phyloP scores from a whole-genome alignment of 345 rosid species.

The Gossypium australe region DNA sequence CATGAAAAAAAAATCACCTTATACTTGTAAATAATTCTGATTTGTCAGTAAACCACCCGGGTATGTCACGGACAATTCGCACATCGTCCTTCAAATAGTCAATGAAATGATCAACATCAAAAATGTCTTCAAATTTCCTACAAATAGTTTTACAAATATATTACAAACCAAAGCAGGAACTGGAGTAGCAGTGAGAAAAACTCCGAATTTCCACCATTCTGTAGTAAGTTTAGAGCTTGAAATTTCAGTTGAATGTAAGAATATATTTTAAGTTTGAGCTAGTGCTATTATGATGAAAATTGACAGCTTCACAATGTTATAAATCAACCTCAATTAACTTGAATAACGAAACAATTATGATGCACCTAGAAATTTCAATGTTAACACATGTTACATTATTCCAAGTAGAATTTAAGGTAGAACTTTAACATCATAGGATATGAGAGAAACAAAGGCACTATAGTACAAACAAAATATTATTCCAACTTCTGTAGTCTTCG shows the following conservation, averaged over 20 bases:
- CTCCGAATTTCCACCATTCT: not conserved
- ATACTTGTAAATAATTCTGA: conserved; percentile 86
- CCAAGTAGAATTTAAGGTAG: not conserved
- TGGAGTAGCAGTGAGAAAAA: not conserved
- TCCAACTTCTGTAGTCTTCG: not conserved
- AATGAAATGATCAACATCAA: conserved; percentile 95
- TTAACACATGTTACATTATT: not conserved
- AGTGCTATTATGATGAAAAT: not conserved
- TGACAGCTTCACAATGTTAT: not conserved
- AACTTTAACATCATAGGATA: not conserved
- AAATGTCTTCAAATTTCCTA: conserved; percentile 97
- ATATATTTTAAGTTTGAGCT: not conserved
- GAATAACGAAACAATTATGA: not conserved
- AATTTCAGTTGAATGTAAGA: not conserved
- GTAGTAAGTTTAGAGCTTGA: not conserved
- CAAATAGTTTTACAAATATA: conserved; percentile 15
- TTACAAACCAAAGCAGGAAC: conserved; percentile 4
- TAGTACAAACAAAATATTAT: not conserved
- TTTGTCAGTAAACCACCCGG: conserved; percentile 95
- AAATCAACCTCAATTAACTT: not conserved
- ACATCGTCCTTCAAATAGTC: conserved; percentile 91
- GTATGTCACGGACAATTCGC: conserved; percentile 92
- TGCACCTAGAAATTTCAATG: not conserved
- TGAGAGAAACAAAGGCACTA: not conserved
- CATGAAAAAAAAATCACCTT: conserved; percentile 49